phyloP scores from a whole-genome alignment of 257 asterid species.

The Mitragyna speciosa region DNA sequence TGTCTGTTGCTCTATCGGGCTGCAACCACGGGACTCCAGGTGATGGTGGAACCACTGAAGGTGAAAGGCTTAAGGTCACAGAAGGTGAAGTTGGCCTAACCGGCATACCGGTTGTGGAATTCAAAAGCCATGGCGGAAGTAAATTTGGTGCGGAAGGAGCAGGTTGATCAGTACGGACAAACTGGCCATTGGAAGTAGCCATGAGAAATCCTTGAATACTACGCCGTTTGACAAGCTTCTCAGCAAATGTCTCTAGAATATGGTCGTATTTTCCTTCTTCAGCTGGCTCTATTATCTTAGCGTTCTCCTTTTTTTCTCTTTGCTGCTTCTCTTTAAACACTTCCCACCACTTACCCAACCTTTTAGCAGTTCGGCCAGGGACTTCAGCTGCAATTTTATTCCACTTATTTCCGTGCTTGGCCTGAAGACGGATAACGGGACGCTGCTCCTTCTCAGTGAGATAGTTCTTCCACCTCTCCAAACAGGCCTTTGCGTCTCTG shows the following conservation, averaged over 20 bases:
- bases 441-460: conserved; percentile 62
- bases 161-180: conserved; percentile 37
- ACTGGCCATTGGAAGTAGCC: conserved; percentile 59
- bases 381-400: conserved; percentile 73
- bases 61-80: conserved; percentile 67
- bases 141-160: conserved; percentile 33
- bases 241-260: conserved; percentile 55
- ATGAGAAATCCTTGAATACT: conserved; percentile 29
- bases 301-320: conserved; percentile 48
- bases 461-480: conserved; percentile 77
- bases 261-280: conserved; percentile 63
- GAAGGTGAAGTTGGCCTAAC: conserved; percentile 57
- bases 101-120: conserved; percentile 40
- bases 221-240: conserved; percentile 51
- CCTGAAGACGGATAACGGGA: conserved; percentile 53
- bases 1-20: conserved; percentile 24
- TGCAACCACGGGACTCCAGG: conserved; percentile 58
- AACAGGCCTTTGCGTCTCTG: conserved; percentile 65
- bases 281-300: conserved; percentile 26
- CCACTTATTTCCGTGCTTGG: conserved; percentile 69
- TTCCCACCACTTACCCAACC: conserved; percentile 81
- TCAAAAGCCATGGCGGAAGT: conserved; percentile 80
- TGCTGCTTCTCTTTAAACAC: conserved; percentile 53
- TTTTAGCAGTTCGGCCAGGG: conserved; percentile 65
- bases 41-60: conserved; percentile 43